These are phyloP conservation scores for Colletotrichum sp. DNA, from an alignment of 2,329 filamentous ascomycete genomes.

Conservation along the genomic window DNA sequence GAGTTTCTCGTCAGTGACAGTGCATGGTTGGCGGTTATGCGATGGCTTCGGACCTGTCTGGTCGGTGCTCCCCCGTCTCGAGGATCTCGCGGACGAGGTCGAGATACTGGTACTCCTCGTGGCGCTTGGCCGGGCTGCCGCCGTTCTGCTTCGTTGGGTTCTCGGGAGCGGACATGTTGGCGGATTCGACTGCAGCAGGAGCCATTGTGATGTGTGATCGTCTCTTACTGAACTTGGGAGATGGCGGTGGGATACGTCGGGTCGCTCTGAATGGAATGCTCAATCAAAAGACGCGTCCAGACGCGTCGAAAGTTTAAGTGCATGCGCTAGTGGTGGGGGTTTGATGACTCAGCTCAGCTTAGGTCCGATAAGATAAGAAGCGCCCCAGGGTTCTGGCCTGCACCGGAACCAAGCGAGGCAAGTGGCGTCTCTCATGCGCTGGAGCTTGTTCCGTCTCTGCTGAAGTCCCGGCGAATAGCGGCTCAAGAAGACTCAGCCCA, in stretches of 20 bases:
- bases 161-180: neutral
- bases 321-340: neutral
- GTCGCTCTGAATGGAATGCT: neutral
- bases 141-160: slow-evolving; percentile 8
- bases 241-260: neutral
- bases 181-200: neutral
- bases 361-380: slow-evolving; percentile 1
- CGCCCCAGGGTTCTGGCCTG: neutral
- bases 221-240: neutral
- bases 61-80: slow-evolving; percentile 81
- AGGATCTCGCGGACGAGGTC: slow-evolving; percentile 88
- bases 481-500: neutral
- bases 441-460: slow-evolving; percentile 13
- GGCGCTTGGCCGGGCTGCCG: slow-evolving; percentile 35
- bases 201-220: neutral
- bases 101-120: slow-evolving; percentile 96
- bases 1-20: neutral
- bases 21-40: neutral
- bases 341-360: slow-evolving; percentile 1
- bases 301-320: slow-evolving; percentile 15
- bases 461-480: slow-evolving; percentile 1
- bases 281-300: slow-evolving; percentile 1
- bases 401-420: neutral
- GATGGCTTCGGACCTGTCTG: slow-evolving; percentile 70
- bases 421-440: neutral